Evolutionary conservation across 495 filamentous ascomycete species (phyloP), one percentile per base, ranked within the genome.

Genomic region (Penicillium psychrofluorescens): DNA sequence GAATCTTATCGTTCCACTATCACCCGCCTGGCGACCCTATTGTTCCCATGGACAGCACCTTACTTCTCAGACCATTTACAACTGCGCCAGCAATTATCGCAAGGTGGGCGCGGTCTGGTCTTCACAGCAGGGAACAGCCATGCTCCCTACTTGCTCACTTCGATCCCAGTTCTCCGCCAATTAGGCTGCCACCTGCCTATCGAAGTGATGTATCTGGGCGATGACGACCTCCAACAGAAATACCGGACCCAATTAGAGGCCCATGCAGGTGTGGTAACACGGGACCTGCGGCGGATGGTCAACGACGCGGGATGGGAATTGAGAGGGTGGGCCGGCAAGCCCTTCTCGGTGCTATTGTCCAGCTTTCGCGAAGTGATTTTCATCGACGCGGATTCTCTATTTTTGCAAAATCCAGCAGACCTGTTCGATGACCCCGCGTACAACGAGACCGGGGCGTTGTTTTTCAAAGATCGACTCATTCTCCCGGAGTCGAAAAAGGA

Each of bases 291-390:
- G n/a, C 45, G 36, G 22, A 54, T 60, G 45, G 46, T 60, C 11
- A 45, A 48, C 29, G 57, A 57, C 12, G 11, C 9, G 7, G 54
- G 51, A 7, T 61, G 58, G 58, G 42, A 37, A 11, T 33, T 61
- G 15, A 32, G 31, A 6, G 58, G 58, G 1, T 62, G 56, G 48
- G 61, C 56, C 0, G 46, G 41, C 14, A 79, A 79, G 46, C 49
- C 59, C 8, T 64, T 74, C 29, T 60, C 73, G 8, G 64, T 77
- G n/a, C 47, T 77, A 1, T 64, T 74, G 35, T 72, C 67, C 0
- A 61, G 58, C 32, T 79, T 77, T 46, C 60, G 69, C 13, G 55
- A 71, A 46, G 58, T 70, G 1, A 66, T 78, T 16, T 76, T 76
- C 49, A 66, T 78, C 41, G 75, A 78, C 50, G 64, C 68, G 11